These are phyloP conservation scores for Solanum clarkiae DNA, from an alignment of 257 asterid genomes.

Conservation along the genomic window DNA sequence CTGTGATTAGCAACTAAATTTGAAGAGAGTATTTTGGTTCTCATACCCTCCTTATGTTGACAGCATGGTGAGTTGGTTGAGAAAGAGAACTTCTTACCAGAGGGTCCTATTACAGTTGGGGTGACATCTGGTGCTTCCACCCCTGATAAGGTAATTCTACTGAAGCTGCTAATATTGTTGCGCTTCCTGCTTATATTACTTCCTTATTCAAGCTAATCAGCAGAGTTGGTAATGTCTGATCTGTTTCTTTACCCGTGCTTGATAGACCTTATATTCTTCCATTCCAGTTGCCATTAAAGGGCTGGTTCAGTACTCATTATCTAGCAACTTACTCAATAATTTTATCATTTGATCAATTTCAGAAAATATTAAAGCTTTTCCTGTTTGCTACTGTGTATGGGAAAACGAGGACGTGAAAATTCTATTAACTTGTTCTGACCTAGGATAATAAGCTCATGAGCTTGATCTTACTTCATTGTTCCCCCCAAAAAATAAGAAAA, in stretches of 20 bases:
- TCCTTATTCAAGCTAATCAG: neutral
- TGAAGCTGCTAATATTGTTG: neutral
- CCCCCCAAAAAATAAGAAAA: neutral
- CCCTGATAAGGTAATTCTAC: constrained; percentile 75
- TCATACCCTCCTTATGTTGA: neutral
- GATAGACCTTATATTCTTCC: neutral
- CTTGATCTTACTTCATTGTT: neutral
- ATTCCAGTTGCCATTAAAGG: neutral
- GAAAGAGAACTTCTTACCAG: constrained; percentile 78
- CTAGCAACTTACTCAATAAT: neutral
- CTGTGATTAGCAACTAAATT: neutral
- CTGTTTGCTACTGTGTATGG: neutral
- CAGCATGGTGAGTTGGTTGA: constrained; percentile 99
- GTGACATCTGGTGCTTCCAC: constrained; percentile 98
- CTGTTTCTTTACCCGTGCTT: neutral
- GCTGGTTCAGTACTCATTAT: neutral
- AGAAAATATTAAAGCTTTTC: neutral
- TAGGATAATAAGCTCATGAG: neutral
- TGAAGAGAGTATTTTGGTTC: neutral
- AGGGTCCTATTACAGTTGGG: constrained; percentile 84
- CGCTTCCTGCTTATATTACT: neutral
- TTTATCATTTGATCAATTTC: neutral
- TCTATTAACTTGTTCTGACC: neutral
- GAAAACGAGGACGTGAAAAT: neutral
- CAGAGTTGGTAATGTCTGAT: neutral